Evolutionary conservation across 73 alveolate genomes (phyloP).

Genomic region (Paramecium sexaurelia): DNA sequence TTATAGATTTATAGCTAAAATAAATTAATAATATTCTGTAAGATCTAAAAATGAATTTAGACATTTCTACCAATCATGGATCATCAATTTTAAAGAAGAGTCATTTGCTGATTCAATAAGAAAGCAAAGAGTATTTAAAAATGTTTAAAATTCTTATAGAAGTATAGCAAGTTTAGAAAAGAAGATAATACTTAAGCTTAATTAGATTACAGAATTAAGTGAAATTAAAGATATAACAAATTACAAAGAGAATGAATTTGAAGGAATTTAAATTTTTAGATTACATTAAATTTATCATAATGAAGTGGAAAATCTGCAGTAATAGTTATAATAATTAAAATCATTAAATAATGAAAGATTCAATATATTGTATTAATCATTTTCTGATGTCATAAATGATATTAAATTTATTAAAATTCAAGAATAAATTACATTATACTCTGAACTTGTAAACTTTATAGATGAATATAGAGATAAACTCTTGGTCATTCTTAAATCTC

Average conservation of each 20-base stretch:
- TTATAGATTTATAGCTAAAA: neutral
- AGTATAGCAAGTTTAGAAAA: neutral
- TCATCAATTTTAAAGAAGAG: neutral
- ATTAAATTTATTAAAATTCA: neutral
- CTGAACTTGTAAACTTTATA: neutral
- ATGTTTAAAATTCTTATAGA: neutral
- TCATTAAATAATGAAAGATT: neutral
- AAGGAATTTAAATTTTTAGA: neutral
- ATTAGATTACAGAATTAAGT: neutral
- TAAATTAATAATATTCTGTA: neutral
- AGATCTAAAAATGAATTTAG: neutral
- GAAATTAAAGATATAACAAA: neutral
- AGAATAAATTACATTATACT: neutral
- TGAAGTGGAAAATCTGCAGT: neutral
- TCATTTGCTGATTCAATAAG: neutral
- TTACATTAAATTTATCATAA: neutral
- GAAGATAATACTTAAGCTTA: neutral
- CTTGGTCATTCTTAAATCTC: neutral
- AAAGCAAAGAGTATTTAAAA: neutral
- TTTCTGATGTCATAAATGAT: neutral
- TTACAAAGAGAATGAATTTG: neutral
- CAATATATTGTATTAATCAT: neutral
- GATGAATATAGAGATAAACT: neutral
- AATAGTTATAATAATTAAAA: neutral
- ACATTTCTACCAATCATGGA: neutral